These are phyloP conservation scores for Marchantia polymorpha DNA, from an alignment of 225 moss, liverwort and hornwort genomes.

Conservation along the genomic window DNA sequence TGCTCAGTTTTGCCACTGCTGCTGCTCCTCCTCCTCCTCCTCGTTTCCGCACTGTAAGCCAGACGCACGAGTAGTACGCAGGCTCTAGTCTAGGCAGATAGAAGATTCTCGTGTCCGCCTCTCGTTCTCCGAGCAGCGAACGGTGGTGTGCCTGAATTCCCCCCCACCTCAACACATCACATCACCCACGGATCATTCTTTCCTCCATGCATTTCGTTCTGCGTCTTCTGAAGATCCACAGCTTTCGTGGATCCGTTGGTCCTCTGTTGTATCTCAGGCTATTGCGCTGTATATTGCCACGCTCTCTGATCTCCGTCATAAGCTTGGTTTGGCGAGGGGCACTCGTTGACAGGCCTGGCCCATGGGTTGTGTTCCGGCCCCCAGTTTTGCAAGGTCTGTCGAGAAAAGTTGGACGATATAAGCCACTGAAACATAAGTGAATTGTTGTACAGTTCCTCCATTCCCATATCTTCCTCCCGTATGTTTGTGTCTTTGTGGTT, in stretches of 20 bases:
- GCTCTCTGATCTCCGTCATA: slow-evolving; percentile 25
- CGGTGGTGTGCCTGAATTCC: neutral
- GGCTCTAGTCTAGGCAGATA: slow-evolving; percentile 2
- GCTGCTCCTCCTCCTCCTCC: neutral
- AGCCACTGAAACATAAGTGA: neutral
- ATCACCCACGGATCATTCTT: neutral
- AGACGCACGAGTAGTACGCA: no score
- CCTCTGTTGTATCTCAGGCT: slow-evolving; percentile 24
- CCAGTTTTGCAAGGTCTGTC: slow-evolving; percentile 16
- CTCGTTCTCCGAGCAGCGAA: neutral
- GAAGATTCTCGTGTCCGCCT: neutral
- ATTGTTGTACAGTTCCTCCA: slow-evolving; percentile 14
- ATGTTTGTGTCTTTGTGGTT: neutral
- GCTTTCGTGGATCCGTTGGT: slow-evolving; percentile 38
- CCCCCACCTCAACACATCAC: neutral
- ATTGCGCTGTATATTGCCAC: slow-evolving; percentile 29
- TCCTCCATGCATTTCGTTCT: slow-evolving; percentile 30
- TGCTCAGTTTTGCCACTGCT: neutral
- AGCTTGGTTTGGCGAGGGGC: slow-evolving; percentile 23
- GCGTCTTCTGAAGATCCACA: slow-evolving; percentile 35
- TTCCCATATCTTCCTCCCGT: neutral
- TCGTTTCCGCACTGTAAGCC: neutral
- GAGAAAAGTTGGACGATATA: neutral
- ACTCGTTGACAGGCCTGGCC: slow-evolving; percentile 10
- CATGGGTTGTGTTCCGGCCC: slow-evolving; percentile 14